Evolutionary conservation across 129 eudicot genomes (phyloP), one percentile per base, ranked within the genome.

Genomic region (Ambrosia trifida): DNA sequence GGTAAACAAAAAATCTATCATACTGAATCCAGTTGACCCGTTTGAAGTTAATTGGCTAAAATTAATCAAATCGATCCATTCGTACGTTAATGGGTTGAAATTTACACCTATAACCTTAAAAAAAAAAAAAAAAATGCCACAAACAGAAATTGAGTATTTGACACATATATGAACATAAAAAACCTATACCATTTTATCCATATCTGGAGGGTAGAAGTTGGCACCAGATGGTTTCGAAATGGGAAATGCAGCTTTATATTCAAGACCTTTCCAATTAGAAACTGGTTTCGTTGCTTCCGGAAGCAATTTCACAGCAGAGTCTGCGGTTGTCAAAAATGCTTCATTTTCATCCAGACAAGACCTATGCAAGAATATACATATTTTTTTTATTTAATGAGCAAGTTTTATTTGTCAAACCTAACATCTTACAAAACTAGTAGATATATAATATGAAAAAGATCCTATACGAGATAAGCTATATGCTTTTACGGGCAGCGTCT

Each of bases 211-310:
- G 40, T 94, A 94, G 75, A 94, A 94, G 56, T 73, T 89, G 47
- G 98, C 96, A 32, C 96, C 96, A 45, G 90, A 88, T 74, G 98
- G 96, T 73, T 87, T 94, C 64, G 46, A 13, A 36, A 83, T 24
- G 33, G 98, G 98, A 80, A 94, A 89, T 47, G 96, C 93, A 64
- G 88, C 68, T 79, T 68, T 85, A 69, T 94, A 94, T 76, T 87
- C 90, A 75, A 94, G 49, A 76, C 98, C 98, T 81, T 89, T 89
- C 96, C 96, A 94, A 7, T 93, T 91, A 67, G 77, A 43, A 58
- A 87, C 83, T 8, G 82, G 70, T 45, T 83, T 89, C 32, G 96
- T 83, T 64, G 98, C 93, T 47, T 80, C 80, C 9, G 86, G 83
- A 73, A 82, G 83, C 72, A 85, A 70, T 73, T 72, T 83, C 11